Base-by-base conservation (phyloP, 2,329 filamentous ascomycete genomes). In the Alternaria triticina region DNA sequence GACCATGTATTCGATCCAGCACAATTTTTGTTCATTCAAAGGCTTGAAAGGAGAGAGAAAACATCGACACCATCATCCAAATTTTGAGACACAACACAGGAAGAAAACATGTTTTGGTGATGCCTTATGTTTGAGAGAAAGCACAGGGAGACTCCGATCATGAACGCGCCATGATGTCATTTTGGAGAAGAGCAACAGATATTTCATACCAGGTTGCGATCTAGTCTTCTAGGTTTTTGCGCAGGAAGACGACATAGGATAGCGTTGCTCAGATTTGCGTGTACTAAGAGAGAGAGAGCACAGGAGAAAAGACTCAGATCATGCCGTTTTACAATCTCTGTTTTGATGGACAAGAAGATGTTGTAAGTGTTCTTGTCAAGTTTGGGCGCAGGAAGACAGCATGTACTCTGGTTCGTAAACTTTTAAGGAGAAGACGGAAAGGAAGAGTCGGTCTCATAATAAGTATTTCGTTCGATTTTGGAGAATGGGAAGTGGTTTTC, bases 1-100 rank as follows among this genome's bases (percentile, higher is more conserved):
- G 15, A 1, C 15, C 33, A 36, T n/a, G 2, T 8, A 12, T 8
- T 15, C 6, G 0, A 30, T 3, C 6, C 13, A 12, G 5, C 0
- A 0, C 0, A 1, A 1, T 8, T n/a, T 36, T 36, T 36, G 7
- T 4, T 36, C 6, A 9, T 36, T 40, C 8, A 5, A 10, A 7
- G 7, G 33, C 33, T 40, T 15, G 4, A 0, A 40, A 10, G 13
- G 15, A 7, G 33, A 1, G 8, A 10, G 15, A 10, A n/a, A n/a
- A n/a, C n/a, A n/a, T n/a, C n/a, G n/a, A n/a, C n/a, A n/a, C n/a
- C n/a, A n/a, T n/a, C n/a, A n/a, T n/a, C n/a, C n/a, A n/a, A n/a
- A n/a, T n/a, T n/a, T n/a, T n/a, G n/a, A n/a, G n/a, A n/a, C n/a
- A n/a, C n/a, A n/a, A n/a, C n/a, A n/a, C n/a, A n/a, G n/a, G n/a